Evolutionary conservation across 2,329 filamentous ascomycete genomes (phyloP), one percentile per base, ranked within the genome.

Genomic region (Penicillium sp.): DNA sequence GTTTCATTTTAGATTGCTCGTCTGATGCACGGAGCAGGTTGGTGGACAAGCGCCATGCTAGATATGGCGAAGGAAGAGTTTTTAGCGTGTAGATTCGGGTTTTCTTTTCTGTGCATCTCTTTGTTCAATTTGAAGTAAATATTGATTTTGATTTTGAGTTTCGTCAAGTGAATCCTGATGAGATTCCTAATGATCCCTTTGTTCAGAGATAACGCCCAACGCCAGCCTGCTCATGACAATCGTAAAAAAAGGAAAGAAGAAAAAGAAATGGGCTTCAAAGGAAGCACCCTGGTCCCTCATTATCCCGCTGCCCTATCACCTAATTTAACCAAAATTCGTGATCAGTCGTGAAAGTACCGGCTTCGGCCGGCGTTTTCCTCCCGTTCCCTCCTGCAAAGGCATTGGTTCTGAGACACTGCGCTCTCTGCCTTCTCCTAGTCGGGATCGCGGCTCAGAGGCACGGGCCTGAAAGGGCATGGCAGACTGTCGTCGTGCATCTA

Each of bases 341-440:
- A 74, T 67, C 49, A 75, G 51, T 43, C 65, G 66, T 23, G 72
- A 70, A 23, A 75, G 51, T 9, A 71, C 68, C 14, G 72, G 72
- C 45, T 71, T 74, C 28, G 69, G 64, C 37, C 60, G 62, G 48
- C 64, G 59, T 37, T 62, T 61, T 8, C 56, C 52, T 28, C 54
- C 43, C 7, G 37, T 42, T 10, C 50, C 58, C 40, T 49, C 34
- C 47, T 46, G 49, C 46, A 46, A 37, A 28, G 39, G 55, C 54
- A 59, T 58, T 34, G 63, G 61, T 42, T 65, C 63, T 11, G 63
- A 65, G 10, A 45, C 19, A 47, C 62, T 64, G 21, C 63, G 54
- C 28, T 65, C 63, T 23, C 63, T 52, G 13, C 52, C 52, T 13
- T 63, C 59, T 8, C 52, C 53, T 46, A 49, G 34, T 23, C 49